Evolutionary conservation across 768 basidiomycete species (phyloP).

Genomic region (Russula sp.): DNA sequence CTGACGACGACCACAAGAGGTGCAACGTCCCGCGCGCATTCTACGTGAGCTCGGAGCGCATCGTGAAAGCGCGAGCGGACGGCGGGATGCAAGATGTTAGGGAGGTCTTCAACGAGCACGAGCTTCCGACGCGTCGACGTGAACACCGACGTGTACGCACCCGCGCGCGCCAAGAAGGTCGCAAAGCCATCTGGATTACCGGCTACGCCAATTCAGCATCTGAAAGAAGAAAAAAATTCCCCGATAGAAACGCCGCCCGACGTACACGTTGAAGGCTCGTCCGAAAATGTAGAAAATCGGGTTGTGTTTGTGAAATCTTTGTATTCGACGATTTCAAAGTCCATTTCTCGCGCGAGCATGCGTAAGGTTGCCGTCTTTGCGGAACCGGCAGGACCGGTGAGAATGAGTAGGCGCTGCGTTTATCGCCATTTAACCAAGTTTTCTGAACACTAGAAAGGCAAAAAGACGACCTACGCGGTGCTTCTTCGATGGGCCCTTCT

Average conservation of each 20-base stretch:
- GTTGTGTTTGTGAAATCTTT: slow-evolving; percentile 44
- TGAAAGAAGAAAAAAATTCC: neutral
- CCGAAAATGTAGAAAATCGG: slow-evolving; percentile 40
- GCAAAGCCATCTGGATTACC: slow-evolving; percentile 50
- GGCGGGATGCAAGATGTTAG: slow-evolving; percentile 72
- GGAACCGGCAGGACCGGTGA: slow-evolving; percentile 85
- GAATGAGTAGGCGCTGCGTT: slow-evolving; percentile 65
- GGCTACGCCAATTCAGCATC: slow-evolving; percentile 4
- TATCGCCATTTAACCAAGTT: neutral
- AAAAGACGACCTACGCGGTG: slow-evolving; percentile 53
- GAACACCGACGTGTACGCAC: slow-evolving; percentile 52
- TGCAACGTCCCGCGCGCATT: slow-evolving; percentile 28
- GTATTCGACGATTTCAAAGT: slow-evolving; percentile 74
- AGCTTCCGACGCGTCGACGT: slow-evolving; percentile 30
- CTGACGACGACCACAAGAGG: slow-evolving; percentile 82
- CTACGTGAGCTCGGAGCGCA: slow-evolving; percentile 51
- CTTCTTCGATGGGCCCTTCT: slow-evolving; percentile 61
- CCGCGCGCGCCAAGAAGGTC: slow-evolving; percentile 64
- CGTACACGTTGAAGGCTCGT: slow-evolving; percentile 10
- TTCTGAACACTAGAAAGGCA: neutral
- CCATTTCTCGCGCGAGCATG: slow-evolving; percentile 65
- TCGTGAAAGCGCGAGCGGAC: slow-evolving; percentile 70
- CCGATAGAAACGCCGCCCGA: neutral
- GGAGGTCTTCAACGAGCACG: slow-evolving; percentile 83
- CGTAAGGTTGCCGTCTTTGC: slow-evolving; percentile 86